These are phyloP conservation scores for Mariannaea elegans DNA, from an alignment of 2,329 filamentous ascomycete species.

Conservation along the genomic window DNA sequence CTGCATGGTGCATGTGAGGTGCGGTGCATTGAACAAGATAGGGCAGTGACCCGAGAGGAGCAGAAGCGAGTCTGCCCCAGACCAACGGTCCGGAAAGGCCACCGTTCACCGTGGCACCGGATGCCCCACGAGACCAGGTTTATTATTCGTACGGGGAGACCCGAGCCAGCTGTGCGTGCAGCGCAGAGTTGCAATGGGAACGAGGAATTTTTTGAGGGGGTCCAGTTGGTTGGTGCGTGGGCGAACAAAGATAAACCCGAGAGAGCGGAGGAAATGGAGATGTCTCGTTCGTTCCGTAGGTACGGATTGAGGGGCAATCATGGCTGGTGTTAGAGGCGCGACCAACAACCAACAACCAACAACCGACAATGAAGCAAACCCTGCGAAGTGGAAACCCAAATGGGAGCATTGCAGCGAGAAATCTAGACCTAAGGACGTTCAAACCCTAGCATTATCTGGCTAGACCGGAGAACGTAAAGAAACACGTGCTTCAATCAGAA, in stretches of 20 bases:
- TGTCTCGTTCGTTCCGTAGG: neutral
- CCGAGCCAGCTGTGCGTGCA: neutral
- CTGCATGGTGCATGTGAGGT: slow-evolving; percentile 35
- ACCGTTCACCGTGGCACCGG: slow-evolving; percentile 30
- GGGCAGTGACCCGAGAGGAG: slow-evolving; percentile 23
- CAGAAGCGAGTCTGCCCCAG: slow-evolving; percentile 30
- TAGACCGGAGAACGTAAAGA: too few relatives aligned
- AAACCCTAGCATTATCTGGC: too few relatives aligned
- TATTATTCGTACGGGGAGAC: slow-evolving; percentile 14
- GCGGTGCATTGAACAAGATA: slow-evolving; percentile 17
- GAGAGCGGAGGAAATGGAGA: too few relatives aligned
- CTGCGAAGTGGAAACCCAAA: too few relatives aligned
- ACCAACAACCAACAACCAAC: too few relatives aligned
- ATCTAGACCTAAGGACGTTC: too few relatives aligned
- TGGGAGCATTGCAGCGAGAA: too few relatives aligned
- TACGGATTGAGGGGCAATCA: neutral
- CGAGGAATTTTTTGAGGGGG: neutral
- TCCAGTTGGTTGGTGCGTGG: neutral
- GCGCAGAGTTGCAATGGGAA: slow-evolving; percentile 7
- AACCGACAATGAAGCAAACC: too few relatives aligned
- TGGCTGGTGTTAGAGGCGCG: too few relatives aligned
- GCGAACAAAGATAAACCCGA: too few relatives aligned
- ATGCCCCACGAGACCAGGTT: slow-evolving; percentile 8
- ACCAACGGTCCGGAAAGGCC: slow-evolving; percentile 31
- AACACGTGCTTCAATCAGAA: too few relatives aligned